These are phyloP conservation scores for Nakaseomyces uthaithaninus DNA, from an alignment of 1,139 yeast genomes.

Conservation along the genomic window DNA sequence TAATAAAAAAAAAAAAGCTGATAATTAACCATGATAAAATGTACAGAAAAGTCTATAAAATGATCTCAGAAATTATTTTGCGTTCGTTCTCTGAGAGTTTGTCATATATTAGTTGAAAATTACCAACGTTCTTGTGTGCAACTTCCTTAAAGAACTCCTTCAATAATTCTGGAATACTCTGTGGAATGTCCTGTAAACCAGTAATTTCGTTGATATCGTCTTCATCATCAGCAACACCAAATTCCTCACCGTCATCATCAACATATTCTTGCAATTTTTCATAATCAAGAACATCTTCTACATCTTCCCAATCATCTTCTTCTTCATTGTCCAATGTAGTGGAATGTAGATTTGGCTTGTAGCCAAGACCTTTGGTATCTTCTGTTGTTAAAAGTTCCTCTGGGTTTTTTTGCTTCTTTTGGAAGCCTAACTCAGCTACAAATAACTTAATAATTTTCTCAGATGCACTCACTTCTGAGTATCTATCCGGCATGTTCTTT, in stretches of 20 bases:
- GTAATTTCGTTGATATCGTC: slow-evolving; percentile 32
- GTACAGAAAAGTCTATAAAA: slow-evolving; percentile 19
- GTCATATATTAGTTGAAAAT: slow-evolving; percentile 49
- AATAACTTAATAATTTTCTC: slow-evolving; percentile 66
- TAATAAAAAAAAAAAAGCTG: too few species aligned
- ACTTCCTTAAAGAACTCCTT: slow-evolving; percentile 58
- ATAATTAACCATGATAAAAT: not conserved
- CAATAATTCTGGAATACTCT: slow-evolving; percentile 39
- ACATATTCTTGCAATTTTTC: slow-evolving; percentile 50
- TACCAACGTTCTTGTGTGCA: slow-evolving; percentile 44
- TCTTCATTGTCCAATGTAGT: slow-evolving; percentile 32
- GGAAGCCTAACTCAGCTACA: slow-evolving; percentile 59
- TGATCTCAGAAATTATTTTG: slow-evolving; percentile 43
- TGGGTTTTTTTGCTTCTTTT: slow-evolving; percentile 39
- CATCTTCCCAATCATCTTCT: slow-evolving; percentile 75
- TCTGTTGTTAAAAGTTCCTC: slow-evolving; percentile 28
- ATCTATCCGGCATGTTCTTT: slow-evolving; percentile 53
- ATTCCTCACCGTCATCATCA: slow-evolving; percentile 32
- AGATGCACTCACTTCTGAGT: slow-evolving; percentile 59
- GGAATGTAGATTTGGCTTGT: slow-evolving; percentile 27
- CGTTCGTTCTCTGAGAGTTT: slow-evolving; percentile 50
- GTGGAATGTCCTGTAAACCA: slow-evolving; percentile 15
- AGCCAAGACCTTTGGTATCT: slow-evolving; percentile 13
- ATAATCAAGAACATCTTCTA: slow-evolving; percentile 58
- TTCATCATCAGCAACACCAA: slow-evolving; percentile 23